Conservation (phyloP, 1,284 basidiomycete species). For the Volvariella volvacea region DNA sequence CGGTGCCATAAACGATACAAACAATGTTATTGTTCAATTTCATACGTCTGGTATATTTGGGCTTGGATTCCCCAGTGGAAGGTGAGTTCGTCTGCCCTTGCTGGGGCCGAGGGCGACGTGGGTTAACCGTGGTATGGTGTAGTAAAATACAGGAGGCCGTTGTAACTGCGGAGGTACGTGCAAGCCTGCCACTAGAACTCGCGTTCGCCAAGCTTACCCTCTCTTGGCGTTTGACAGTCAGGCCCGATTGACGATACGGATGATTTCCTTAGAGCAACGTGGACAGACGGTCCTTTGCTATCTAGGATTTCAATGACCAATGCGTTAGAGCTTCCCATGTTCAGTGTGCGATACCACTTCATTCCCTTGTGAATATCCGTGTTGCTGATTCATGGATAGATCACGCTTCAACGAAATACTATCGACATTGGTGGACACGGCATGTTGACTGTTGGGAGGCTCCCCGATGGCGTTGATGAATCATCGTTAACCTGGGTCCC, state of each 20-base stretch:
- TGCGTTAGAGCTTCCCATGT: constrained; percentile 30
- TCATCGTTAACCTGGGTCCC: constrained; percentile 44
- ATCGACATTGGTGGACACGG: constrained; percentile 49
- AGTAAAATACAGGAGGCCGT: constrained; percentile 17
- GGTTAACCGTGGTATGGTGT: constrained; percentile 6
- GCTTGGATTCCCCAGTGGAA: constrained; percentile 36
- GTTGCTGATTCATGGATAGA: background rate
- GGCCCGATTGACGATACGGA: constrained; percentile 23
- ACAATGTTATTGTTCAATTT: constrained; percentile 37
- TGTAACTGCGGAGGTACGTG: constrained; percentile 9
- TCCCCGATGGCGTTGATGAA: constrained; percentile 34
- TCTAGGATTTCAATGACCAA: constrained; percentile 28
- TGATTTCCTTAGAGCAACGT: constrained; percentile 26
- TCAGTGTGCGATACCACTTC: constrained; percentile 16
- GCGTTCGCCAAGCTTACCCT: background rate
- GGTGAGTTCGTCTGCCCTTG: constrained; percentile 15
- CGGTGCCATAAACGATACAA: constrained; percentile 44
- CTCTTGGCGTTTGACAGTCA: background rate
- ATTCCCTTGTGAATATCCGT: background rate
- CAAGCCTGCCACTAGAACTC: background rate
- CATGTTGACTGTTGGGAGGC: constrained; percentile 42
- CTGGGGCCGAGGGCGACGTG: background rate
- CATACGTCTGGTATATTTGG: constrained; percentile 49
- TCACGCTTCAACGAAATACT: constrained; percentile 42
- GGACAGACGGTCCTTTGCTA: constrained; percentile 26